A percentile compares a stretch with the other conserved stretches of the same genome.
phyloP scores from a whole-genome alignment of 2,329 filamentous ascomycete species.

The Didymosphaeria variabile region DNA sequence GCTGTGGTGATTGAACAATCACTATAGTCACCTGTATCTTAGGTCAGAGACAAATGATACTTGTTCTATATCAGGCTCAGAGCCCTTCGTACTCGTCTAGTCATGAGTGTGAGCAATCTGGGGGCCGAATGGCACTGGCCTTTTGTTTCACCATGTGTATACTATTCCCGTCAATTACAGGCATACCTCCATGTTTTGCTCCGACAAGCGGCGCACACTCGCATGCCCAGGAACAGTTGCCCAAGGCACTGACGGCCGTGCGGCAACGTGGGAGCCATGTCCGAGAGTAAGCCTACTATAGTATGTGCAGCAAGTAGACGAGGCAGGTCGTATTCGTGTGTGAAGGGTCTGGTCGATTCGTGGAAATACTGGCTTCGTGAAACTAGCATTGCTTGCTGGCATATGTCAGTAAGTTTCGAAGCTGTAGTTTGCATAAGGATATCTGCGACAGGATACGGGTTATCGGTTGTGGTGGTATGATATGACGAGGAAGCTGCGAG shows the following conservation, averaged over 20 bases:
- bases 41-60: neutral
- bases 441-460: neutral
- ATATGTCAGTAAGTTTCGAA: neutral
- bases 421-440: neutral
- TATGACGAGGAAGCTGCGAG: neutral
- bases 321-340: neutral
- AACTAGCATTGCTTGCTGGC: neutral
- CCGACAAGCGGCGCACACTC: neutral
- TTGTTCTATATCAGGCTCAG: neutral
- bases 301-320: neutral
- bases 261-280: slow-evolving; percentile 8
- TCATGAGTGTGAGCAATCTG: neutral
- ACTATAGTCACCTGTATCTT: neutral
- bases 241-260: slow-evolving; percentile 1
- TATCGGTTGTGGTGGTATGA: neutral
- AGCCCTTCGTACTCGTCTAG: neutral
- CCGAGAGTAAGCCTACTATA: slow-evolving; percentile 2
- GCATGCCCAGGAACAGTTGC: slow-evolving; percentile 7
- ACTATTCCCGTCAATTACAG: slow-evolving; percentile 2
- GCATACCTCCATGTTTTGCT: neutral
- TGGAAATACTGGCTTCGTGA: slow-evolving; percentile 1
- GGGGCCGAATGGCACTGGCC: neutral
- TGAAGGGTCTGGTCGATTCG: neutral
- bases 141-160: neutral
- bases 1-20: neutral